These are phyloP conservation scores for Eragrostis tef DNA, from an alignment of 202 grass and related monocot species.

Conservation along the genomic window DNA sequence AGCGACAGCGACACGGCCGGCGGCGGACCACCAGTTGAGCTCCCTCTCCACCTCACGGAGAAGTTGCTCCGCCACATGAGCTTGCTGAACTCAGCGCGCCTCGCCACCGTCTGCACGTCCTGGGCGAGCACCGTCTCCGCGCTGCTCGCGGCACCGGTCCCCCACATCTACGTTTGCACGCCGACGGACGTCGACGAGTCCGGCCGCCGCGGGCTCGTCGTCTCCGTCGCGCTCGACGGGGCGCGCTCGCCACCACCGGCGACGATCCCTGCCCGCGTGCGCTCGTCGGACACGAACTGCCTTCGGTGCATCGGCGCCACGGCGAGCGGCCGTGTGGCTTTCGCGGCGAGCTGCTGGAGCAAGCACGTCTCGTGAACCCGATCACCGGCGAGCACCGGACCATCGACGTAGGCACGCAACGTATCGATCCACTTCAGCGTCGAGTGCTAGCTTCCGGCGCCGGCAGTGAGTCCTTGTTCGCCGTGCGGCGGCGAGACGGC, in stretches of 20 bases:
- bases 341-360: neutral
- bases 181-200: neutral
- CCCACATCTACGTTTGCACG: conserved; percentile 12
- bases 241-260: neutral
- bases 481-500: neutral
- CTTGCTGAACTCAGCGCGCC: too few relatives aligned
- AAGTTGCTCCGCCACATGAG: too few relatives aligned
- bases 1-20: too few relatives aligned
- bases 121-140: conserved; percentile 6
- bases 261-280: neutral
- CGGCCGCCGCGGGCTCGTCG: neutral
- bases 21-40: too few relatives aligned
- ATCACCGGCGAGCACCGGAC: neutral
- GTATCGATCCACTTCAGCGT: neutral
- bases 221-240: neutral
- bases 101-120: too few relatives aligned
- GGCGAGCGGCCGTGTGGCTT: neutral
- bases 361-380: neutral
- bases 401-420: neutral
- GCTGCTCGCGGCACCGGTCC: neutral
- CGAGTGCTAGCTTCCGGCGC: neutral
- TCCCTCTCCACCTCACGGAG: too few relatives aligned
- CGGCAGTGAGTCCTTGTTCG: neutral
- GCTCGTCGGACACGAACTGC: neutral
- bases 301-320: neutral